phyloP scores from a whole-genome alignment of 1,284 basidiomycete species.

The Moesziomyces parantarcticus region DNA sequence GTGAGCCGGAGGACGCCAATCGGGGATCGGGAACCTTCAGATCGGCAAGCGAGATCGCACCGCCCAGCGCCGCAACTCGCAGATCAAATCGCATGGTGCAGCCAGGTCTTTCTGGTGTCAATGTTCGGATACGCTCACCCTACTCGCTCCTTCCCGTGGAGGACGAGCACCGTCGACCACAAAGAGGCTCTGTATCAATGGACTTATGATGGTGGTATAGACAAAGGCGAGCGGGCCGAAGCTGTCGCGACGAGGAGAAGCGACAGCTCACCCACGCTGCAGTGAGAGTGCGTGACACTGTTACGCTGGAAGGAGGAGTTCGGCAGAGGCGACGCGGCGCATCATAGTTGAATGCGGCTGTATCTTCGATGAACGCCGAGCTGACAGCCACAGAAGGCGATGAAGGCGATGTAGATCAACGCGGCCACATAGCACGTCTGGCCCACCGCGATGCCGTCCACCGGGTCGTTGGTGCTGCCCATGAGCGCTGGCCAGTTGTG shows the following conservation, averaged over 20 bases:
- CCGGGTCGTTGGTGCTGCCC: constrained; percentile 70
- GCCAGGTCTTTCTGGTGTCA: no score
- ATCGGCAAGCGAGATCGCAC: no score
- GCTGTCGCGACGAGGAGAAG: not conserved
- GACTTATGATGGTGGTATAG: not conserved
- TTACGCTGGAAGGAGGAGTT: no score
- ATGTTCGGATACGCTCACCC: no score
- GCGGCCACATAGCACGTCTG: constrained; percentile 71
- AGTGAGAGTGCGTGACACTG: no score
- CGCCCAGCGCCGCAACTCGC: no score
- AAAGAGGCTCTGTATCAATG: not conserved
- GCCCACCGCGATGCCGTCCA: constrained; percentile 69
- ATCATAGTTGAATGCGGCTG: constrained; percentile 58
- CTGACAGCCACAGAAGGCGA: constrained; percentile 72
- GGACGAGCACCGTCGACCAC: not conserved
- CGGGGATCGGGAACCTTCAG: no score
- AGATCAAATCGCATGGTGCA: no score
- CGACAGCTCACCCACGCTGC: no score
- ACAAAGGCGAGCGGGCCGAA: not conserved
- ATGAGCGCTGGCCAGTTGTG: constrained; percentile 71
- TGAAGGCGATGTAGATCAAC: constrained; percentile 70
- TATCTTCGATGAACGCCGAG: constrained; percentile 61
- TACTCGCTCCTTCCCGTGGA: no score
- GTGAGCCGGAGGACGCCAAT: no score
- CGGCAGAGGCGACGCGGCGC: not conserved